phyloP scores from a whole-genome alignment of 176 grass and related monocot genomes.

The Secale cereale region DNA sequence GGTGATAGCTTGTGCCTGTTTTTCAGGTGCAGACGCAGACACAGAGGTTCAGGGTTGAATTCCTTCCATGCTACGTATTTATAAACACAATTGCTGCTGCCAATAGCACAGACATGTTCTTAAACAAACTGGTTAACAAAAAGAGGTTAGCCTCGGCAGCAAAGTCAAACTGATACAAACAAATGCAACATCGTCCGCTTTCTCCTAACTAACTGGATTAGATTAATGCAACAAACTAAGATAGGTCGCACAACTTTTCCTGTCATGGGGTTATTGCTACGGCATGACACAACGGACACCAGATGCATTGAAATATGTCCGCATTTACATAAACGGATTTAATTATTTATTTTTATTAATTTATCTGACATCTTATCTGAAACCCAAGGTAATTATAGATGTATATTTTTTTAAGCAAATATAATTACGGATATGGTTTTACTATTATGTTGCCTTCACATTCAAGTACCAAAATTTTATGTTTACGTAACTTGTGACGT shows the following conservation, averaged over 20 bases:
- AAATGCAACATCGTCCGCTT: conserved; percentile 14
- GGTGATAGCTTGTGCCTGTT: conserved; percentile 24
- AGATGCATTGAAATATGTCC: neutral
- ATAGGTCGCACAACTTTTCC: no score
- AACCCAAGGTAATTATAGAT: neutral
- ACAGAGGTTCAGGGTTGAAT: conserved; percentile 16
- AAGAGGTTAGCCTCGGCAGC: neutral
- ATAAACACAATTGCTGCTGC: neutral
- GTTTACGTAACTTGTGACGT: conserved; percentile 10
- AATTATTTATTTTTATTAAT: neutral
- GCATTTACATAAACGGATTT: neutral
- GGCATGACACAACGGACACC: no score
- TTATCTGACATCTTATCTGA: neutral
- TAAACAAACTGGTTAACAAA: neutral
- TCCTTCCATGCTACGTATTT: neutral
- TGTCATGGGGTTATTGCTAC: no score
- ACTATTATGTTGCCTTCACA: neutral
- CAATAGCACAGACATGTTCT: conserved; percentile 14
- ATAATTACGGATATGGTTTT: neutral
- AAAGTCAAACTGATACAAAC: conserved; percentile 23
- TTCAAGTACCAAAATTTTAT: neutral
- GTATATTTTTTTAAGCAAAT: neutral
- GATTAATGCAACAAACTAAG: neutral
- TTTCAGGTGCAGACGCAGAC: conserved; percentile 33
- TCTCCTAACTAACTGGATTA: conserved; percentile 36